These are phyloP conservation scores for Wickerhamomyces sp. DNA, from an alignment of 1,139 yeast species.

Conservation along the genomic window DNA sequence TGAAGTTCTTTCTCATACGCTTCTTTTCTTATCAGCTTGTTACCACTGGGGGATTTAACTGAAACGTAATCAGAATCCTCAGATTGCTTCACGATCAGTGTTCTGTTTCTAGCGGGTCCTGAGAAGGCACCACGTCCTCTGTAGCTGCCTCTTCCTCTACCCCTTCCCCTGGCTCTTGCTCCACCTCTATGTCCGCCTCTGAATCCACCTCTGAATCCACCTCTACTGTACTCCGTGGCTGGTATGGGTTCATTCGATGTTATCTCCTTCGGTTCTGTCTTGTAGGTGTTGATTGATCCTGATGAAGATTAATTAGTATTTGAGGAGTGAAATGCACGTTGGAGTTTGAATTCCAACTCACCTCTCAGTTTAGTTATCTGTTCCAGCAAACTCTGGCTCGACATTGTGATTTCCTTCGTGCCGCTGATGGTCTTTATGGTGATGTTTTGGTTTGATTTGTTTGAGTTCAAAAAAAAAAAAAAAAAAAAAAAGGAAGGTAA, in stretches of 20 bases:
- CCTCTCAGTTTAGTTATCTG: conserved; percentile 11
- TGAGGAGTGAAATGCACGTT: not conserved
- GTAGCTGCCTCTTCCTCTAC: conserved; percentile 11
- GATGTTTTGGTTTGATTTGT: too few species aligned
- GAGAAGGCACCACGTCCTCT: not conserved
- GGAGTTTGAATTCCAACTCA: not conserved
- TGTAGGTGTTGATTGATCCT: conserved; percentile 11
- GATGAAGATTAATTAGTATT: not conserved
- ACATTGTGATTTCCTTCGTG: too few species aligned
- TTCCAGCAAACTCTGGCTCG: conserved; percentile 3
- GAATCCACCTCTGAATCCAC: conserved; percentile 4
- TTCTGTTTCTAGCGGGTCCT: conserved; percentile 24
- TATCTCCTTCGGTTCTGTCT: conserved; percentile 4
- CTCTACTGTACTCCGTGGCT: conserved; percentile 3
- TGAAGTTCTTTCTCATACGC: conserved; percentile 32
- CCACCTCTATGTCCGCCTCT: conserved; percentile 7
- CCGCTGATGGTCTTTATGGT: too few species aligned
- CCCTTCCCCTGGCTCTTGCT: conserved; percentile 10
- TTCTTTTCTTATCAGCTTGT: conserved; percentile 33
- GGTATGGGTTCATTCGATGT: conserved; percentile 4
- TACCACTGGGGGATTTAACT: conserved; percentile 31
- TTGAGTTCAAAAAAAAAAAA: too few species aligned
- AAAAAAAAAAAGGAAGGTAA: too few species aligned
- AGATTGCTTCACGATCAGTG: conserved; percentile 25
- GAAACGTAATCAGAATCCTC: conserved; percentile 25